Conservation (phyloP, 2,329 filamentous ascomycete genomes). For the Aspergillus arachidicola region DNA sequence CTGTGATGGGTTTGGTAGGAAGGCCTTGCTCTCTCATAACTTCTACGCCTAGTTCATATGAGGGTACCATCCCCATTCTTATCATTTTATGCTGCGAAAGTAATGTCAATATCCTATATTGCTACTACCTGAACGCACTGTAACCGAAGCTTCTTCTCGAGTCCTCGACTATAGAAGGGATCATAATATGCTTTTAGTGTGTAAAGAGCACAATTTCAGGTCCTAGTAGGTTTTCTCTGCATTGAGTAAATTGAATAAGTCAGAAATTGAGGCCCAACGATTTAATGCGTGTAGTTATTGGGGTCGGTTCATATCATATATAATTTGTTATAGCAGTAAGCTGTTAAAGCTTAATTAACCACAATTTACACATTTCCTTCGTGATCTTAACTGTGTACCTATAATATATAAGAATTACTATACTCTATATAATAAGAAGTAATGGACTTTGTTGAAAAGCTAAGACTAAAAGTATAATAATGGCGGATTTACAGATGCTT, state of each 20-base stretch:
- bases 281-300: neutral
- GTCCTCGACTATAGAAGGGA: neutral
- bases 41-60: neutral
- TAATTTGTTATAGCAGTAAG: too few species aligned
- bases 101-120: neutral
- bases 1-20: constrained; percentile 49
- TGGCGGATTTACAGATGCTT: too few species aligned
- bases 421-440: too few species aligned
- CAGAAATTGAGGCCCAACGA: neutral
- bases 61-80: neutral
- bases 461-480: too few species aligned
- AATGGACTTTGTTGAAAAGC: too few species aligned
- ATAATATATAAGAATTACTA: too few species aligned
- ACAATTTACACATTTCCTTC: too few species aligned
- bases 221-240: too few species aligned
- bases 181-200: neutral
- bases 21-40: neutral
- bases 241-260: neutral
- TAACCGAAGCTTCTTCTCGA: neutral
- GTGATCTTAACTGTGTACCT: too few species aligned
- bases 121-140: neutral
- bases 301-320: neutral
- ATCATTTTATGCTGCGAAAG: too few species aligned
- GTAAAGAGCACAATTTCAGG: neutral
- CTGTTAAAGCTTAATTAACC: too few species aligned